These are phyloP conservation scores for Chalciporus piperatus DNA, from an alignment of 768 basidiomycete genomes.

Conservation along the genomic window DNA sequence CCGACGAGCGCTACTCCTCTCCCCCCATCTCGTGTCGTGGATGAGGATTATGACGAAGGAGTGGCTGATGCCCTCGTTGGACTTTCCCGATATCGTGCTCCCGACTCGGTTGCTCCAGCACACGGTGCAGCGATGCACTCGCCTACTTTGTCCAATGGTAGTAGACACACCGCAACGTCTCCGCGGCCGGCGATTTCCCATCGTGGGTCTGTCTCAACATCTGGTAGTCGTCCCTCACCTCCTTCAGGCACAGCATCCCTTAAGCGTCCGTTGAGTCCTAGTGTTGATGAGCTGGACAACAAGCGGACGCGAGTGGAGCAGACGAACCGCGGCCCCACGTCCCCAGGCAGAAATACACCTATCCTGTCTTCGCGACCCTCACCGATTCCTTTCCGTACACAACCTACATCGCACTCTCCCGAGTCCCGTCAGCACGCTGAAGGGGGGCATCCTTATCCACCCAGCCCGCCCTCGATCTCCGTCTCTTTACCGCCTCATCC, in stretches of 20 bases:
- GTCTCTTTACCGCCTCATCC: slow-evolving; percentile 72
- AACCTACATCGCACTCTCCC: slow-evolving; percentile 66
- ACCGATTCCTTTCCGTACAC: slow-evolving; percentile 71
- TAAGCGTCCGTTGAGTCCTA: slow-evolving; percentile 71
- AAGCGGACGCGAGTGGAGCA: slow-evolving; percentile 66
- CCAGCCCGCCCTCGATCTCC: slow-evolving; percentile 53
- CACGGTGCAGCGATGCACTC: slow-evolving; percentile 39
- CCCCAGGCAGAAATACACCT: slow-evolving; percentile 55
- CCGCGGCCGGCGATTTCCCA: slow-evolving; percentile 49
- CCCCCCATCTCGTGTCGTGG: slow-evolving; percentile 66
- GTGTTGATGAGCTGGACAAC: slow-evolving; percentile 53
- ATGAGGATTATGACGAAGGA: slow-evolving; percentile 94
- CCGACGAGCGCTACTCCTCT: slow-evolving; percentile 61
- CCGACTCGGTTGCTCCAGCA: slow-evolving; percentile 27
- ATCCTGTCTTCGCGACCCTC: slow-evolving; percentile 62
- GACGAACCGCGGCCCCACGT: slow-evolving; percentile 49
- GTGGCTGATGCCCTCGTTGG: slow-evolving; percentile 84
- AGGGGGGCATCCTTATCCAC: slow-evolving; percentile 36
- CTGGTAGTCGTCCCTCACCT: slow-evolving; percentile 63
- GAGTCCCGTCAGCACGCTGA: slow-evolving; percentile 51
- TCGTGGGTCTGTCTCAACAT: slow-evolving; percentile 67
- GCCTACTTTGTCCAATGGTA: slow-evolving; percentile 57
- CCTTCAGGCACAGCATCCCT: slow-evolving; percentile 44
- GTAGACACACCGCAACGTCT: slow-evolving; percentile 47
- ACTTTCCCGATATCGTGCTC: slow-evolving; percentile 46